Base-by-base conservation (phyloP, 2,329 filamentous ascomycete species). In the Domatiomyces catenatus region DNA sequence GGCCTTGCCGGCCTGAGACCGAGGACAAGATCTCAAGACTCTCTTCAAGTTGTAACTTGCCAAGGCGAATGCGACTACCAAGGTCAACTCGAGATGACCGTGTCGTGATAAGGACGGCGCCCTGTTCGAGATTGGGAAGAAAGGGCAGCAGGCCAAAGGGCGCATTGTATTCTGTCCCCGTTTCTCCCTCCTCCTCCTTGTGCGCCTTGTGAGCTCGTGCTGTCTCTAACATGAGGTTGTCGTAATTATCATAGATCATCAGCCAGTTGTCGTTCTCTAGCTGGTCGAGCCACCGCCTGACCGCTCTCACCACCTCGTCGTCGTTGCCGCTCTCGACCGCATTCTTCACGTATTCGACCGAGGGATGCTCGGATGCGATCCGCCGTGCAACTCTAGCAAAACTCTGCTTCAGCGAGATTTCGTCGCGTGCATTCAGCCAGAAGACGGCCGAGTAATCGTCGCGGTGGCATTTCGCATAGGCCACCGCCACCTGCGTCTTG, bases 401-500 rank as follows among this genome's bases (percentile, higher is more conserved):
- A 42, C 67, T 69, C 43, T 64, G 61, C 52, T 64, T 60, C 2
- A 73, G 49, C 5, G 64, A 64, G 18, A 58, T 52, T 56, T 67
- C 61, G 24, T 67, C 63, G 39, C 58, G 67, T 10, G 61, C 63
- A 53, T 73, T 67, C 4, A 74, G 47, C 71, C 69, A 74, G 52
- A 74, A 65, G 3, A 68, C 56, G 0, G 68, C 65, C 0, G 64
- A 62, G 54, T 71, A 71, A 7, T 63, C 57, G 12, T 60, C 47
- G 19, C 59, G 59, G 50, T 71, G 54, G 24, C 52, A 53, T 55
- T 62, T 64, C 1, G 63, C 57, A 57, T 67, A 73, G 44, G 62
- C 59, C 5, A 70, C 56, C 6, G 63, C 60, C 19, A 71, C 60
- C 54, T 72, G 66, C n/a, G 69, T 72, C 60, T 73, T 73, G 24